Evolutionary conservation across 1,284 basidiomycete species (phyloP).

Genomic region (Apiotrichum gamsii): DNA sequence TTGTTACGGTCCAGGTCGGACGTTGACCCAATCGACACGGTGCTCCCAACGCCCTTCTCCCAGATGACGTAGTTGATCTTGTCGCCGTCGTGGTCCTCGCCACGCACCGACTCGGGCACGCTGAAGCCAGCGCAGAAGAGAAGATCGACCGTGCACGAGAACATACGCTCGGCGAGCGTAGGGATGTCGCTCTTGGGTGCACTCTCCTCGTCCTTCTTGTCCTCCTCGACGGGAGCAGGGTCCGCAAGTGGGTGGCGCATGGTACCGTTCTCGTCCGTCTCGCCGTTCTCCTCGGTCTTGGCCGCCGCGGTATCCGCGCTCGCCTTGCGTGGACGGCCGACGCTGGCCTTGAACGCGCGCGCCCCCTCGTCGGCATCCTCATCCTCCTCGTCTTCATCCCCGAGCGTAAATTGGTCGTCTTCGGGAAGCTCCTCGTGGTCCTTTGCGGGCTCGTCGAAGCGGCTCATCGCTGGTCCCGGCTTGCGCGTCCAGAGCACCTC

Average conservation of each 20-base stretch:
- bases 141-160: slow-evolving; percentile 71
- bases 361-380: slow-evolving; percentile 61
- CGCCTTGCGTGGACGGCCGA: slow-evolving; percentile 9
- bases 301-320: slow-evolving; percentile 25
- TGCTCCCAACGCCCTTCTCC: slow-evolving; percentile 85
- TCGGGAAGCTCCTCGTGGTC: slow-evolving; percentile 1
- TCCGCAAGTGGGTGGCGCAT: slow-evolving; percentile 31
- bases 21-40: slow-evolving; percentile 62
- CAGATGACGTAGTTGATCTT: slow-evolving; percentile 69
- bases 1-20: slow-evolving; percentile 70
- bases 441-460: too few relatives aligned
- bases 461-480: too few relatives aligned
- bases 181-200: slow-evolving; percentile 52
- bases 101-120: slow-evolving; percentile 66
- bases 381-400: slow-evolving; percentile 65
- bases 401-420: slow-evolving; percentile 68
- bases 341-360: slow-evolving; percentile 45
- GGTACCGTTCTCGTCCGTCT: slow-evolving; percentile 11
- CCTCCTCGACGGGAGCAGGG: slow-evolving; percentile 6
- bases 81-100: slow-evolving; percentile 56
- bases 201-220: slow-evolving; percentile 16
- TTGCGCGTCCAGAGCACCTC: slow-evolving; percentile 7
- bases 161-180: slow-evolving; percentile 69
- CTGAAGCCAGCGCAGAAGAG: slow-evolving; percentile 89
- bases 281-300: slow-evolving; percentile 7